Percentiles rank a stretch among this genome's conserved stretches.
Evolutionary conservation across 2,329 filamentous ascomycete genomes (phyloP).

Genomic region (Ophiosphaerella herpotricha): DNA sequence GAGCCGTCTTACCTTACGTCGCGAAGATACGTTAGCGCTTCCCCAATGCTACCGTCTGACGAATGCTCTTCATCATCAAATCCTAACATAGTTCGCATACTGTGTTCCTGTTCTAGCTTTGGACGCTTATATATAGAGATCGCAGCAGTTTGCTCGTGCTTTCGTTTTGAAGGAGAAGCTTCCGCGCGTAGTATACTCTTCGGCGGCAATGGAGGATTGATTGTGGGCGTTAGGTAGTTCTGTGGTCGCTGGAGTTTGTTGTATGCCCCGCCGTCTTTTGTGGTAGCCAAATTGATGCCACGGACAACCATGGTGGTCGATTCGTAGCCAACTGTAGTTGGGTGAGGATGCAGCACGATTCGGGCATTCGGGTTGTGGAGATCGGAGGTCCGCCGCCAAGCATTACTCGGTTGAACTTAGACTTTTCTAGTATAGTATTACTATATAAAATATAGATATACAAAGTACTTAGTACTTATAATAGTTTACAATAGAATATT

Average conservation of each 20-base stretch:
- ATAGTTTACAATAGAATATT: too few relatives aligned
- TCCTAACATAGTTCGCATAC: constrained; percentile 37
- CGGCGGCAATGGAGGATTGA: constrained; percentile 9
- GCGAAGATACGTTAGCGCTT: constrained; percentile 42
- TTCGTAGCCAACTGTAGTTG: too few relatives aligned
- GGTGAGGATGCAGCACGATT: too few relatives aligned
- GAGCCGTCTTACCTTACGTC: constrained; percentile 35
- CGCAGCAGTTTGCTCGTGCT: constrained; percentile 22
- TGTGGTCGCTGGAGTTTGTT: constrained; percentile 45
- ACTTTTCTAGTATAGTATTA: too few relatives aligned
- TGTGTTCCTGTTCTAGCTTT: constrained; percentile 19
- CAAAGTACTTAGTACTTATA: too few relatives aligned
- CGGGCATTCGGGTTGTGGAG: too few relatives aligned
- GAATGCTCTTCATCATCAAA: constrained; percentile 30
- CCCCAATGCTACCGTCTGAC: constrained; percentile 31
- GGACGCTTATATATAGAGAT: constrained; percentile 20
- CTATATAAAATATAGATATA: too few relatives aligned
- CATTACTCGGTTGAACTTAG: too few relatives aligned
- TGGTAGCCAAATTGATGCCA: constrained; percentile 35
- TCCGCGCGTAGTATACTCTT: constrained; percentile 3
- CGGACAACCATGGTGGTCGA: constrained; percentile 24
- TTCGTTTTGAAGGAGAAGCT: constrained; percentile 19
- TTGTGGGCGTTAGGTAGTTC: constrained; percentile 24
- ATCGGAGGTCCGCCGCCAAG: too few relatives aligned
- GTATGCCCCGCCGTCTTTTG: constrained; percentile 41